These are phyloP conservation scores for Termitomyces sp. DNA, from an alignment of 768 basidiomycete species.

Conservation along the genomic window DNA sequence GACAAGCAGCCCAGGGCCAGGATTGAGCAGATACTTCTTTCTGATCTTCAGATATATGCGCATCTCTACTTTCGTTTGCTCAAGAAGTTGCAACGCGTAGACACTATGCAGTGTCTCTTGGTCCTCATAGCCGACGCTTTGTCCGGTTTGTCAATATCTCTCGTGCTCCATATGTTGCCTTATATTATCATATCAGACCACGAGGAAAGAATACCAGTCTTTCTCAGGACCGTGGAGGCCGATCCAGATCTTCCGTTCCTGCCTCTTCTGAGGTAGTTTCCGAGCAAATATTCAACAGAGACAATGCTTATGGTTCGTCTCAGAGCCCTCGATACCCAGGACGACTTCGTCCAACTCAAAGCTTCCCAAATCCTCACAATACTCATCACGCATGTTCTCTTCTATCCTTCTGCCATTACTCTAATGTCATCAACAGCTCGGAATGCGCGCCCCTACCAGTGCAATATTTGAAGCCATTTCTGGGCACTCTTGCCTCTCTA, in stretches of 20 bases:
- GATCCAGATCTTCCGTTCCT: conserved; percentile 78
- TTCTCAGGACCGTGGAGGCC: conserved; percentile 51
- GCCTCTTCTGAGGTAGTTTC: conserved; percentile 64
- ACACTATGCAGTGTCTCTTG: conserved; percentile 84
- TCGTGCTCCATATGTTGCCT: background rate
- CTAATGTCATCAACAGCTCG: conserved; percentile 28
- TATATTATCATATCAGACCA: conserved; percentile 49
- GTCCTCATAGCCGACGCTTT: conserved; percentile 88
- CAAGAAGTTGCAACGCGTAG: conserved; percentile 75
- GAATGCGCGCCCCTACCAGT: conserved; percentile 42
- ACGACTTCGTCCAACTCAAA: conserved; percentile 95
- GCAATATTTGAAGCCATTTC: conserved; percentile 54
- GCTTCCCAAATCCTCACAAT: conserved; percentile 83
- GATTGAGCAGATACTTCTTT: conserved; percentile 71
- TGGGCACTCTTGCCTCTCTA: conserved; percentile 52
- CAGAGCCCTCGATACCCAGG: conserved; percentile 78
- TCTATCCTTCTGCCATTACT: background rate
- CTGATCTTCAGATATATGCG: conserved; percentile 81
- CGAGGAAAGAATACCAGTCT: conserved; percentile 79
- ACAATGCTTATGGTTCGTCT: conserved; percentile 9
- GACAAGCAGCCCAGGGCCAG: conserved; percentile 74
- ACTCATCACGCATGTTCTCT: conserved; percentile 61
- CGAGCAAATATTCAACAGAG: background rate
- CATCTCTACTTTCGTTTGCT: conserved; percentile 86
- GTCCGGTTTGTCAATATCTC: conserved; percentile 42